Base-by-base conservation (phyloP, 176 grass and related monocot genomes). In the Aegilops tauschii region DNA sequence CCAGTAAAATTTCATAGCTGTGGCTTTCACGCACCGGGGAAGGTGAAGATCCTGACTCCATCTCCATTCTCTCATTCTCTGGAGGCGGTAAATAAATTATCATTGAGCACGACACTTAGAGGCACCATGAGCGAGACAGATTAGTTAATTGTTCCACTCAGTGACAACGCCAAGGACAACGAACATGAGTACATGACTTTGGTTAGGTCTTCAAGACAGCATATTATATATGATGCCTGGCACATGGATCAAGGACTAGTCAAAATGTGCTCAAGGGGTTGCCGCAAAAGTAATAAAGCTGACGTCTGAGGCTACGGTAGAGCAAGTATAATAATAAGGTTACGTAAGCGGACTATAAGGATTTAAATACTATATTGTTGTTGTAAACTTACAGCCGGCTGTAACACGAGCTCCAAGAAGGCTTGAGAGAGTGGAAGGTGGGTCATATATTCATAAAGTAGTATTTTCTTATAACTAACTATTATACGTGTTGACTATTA, bases 91-190 rank as follows among this genome's bases (percentile, higher is more conserved):
- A 37, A 66, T 2, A 32, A 37, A 66, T 2, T 76, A 88, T 49
- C 62, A 14, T 29, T 69, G 34, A 82, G 52, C 64, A 50, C 30
- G 44, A 31, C 68, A 65, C 32, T 74, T 45, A 21, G 25, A 42
- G 14, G 63, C 50, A 29, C 50, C 69, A 31, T 28, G 3, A 28
- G 42, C 30, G 69, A 25, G 20, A 14, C 25, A 3, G 18, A 49
- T 81, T 71, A 34, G 20, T 71, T 72, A 54, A 58, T 65, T 14
- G 56, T 1, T 21, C 56, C 20, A 1, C 7, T 59, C 56, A 18
- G 10, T 13, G 84, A 87, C 89, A 83, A 10, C 20, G 65, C 42
- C 42, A 79, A 79, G 84, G 89, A 86, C 89, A 83, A 86, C 73
- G 40, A 44, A 54, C 50, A 54, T 54, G 16, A 18, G 50, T 54